Percentiles rank a stretch among this genome's conserved stretches.
Conservation (phyloP, 257 asterid genomes). For the Galeopsis tetrahit region DNA sequence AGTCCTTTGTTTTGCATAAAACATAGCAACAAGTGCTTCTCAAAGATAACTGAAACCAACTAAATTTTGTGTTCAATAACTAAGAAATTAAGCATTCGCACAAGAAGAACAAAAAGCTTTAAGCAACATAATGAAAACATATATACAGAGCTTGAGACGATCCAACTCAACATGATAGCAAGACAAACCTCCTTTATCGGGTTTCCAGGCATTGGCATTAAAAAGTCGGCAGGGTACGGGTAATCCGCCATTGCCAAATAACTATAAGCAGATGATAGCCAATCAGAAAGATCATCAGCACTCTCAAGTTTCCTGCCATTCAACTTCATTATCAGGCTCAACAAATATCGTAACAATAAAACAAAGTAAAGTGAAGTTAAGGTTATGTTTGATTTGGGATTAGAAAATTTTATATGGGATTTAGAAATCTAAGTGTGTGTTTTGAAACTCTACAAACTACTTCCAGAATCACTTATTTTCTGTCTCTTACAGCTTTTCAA, state of each 20-base stretch:
- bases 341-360: not conserved
- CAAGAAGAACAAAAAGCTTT: slow-evolving; percentile 10
- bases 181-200: slow-evolving; percentile 84
- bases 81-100: not conserved
- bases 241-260: slow-evolving; percentile 89
- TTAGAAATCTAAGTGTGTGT: too few species aligned
- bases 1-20: too few species aligned
- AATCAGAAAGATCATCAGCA: slow-evolving; percentile 61
- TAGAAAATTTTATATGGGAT: too few species aligned
- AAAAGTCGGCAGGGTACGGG: slow-evolving; percentile 85
- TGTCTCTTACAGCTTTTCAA: too few species aligned
- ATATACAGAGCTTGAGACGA: not conserved
- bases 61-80: not conserved
- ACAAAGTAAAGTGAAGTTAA: not conserved
- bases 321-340: slow-evolving; percentile 33
- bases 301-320: slow-evolving; percentile 76
- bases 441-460: too few species aligned
- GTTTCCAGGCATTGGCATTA: slow-evolving; percentile 92
- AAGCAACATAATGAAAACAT: not conserved
- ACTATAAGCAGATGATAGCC: slow-evolving; percentile 88
- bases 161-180: slow-evolving; percentile 23
- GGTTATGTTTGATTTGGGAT: too few species aligned
- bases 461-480: too few species aligned
- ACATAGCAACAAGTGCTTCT: too few species aligned
- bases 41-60: not conserved